Conservation (phyloP, 2,329 filamentous ascomycete species). For the Sporothrix luriei region DNA sequence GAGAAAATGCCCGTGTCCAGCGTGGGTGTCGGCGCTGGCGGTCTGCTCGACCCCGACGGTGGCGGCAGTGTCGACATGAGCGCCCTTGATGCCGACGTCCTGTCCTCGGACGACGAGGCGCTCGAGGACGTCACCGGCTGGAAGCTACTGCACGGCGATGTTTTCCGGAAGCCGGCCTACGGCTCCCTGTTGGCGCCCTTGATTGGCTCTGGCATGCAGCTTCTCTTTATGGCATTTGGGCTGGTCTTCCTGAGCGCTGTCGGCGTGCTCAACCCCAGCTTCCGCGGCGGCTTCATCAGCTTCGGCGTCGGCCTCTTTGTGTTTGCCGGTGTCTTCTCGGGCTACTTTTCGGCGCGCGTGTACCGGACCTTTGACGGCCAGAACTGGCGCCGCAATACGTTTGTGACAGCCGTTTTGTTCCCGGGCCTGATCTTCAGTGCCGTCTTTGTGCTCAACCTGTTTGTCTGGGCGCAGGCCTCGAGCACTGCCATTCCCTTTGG, state of each 20-base stretch:
- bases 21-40: slow-evolving; percentile 44
- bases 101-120: slow-evolving; percentile 69
- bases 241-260: slow-evolving; percentile 72
- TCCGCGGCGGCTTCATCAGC: slow-evolving; percentile 85
- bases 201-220: slow-evolving; percentile 82
- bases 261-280: slow-evolving; percentile 80
- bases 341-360: slow-evolving; percentile 81
- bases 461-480: slow-evolving; percentile 87
- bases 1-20: slow-evolving; percentile 52
- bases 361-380: slow-evolving; percentile 81
- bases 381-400: slow-evolving; percentile 73
- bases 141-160: slow-evolving; percentile 87
- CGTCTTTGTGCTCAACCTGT: slow-evolving; percentile 80
- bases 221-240: slow-evolving; percentile 77
- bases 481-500: slow-evolving; percentile 84
- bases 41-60: slow-evolving; percentile 58
- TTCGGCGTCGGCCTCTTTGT: slow-evolving; percentile 82
- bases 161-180: slow-evolving; percentile 73
- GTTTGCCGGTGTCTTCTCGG: slow-evolving; percentile 80
- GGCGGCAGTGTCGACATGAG: slow-evolving; percentile 36
- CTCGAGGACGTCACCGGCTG: slow-evolving; percentile 82
- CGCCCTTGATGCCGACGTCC: slow-evolving; percentile 52
- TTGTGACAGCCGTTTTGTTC: slow-evolving; percentile 76
- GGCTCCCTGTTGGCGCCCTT: slow-evolving; percentile 77
- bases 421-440: slow-evolving; percentile 75